Evolutionary conservation across 164 flowering plant species (phyloP), one percentile per base, ranked within the genome.

Genomic region (Saururus chinensis): DNA sequence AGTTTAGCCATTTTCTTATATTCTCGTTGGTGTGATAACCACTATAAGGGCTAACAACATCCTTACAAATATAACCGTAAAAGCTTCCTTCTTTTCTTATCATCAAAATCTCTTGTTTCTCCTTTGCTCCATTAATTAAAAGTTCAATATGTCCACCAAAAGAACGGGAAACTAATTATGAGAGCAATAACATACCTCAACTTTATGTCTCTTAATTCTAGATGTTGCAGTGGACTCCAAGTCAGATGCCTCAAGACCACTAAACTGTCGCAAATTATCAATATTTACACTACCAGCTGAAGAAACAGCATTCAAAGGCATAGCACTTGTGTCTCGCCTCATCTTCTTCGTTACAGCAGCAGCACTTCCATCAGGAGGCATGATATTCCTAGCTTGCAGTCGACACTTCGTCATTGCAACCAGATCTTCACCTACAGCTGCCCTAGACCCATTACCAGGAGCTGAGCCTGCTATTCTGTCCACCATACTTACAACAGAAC

Each of bases 381-480:
- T 66, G 59, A 82, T 73, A 60, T 80, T 85, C 77, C 87, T 82
- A 42, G 91, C 92, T 71, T 88, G 98, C 60, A 86, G 67, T 58
- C 96, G 89, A 64, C 89, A 88, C 68, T 83, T 88, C n/a, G 95
- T 88, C 87, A 85, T 83, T 49, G 96, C 95, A 72, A 81, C 96
- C 78, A 91, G 73, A 80, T 91, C 97, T 76, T 91, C 97, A 64
- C 99, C 93, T 64, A 88, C 92, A n/a, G 96, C 86, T 72, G 95
- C 93, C 70, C 87, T 82, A 59, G 97, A 88, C 41, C 97, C 99
- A 79, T 84, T 88, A 17, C 89, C 96, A 24, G 97, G 97, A 16
- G 95, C 93, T 21, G 97, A 81, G 51, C 92, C 97, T 24, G 93
- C 96, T 57, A 87, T 84, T 66, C 89, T 73, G 70, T 95, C 97